Evolutionary conservation across 148 eudicot species (phyloP), one percentile per base, ranked within the genome.

Genomic region (Oxyria digyna): DNA sequence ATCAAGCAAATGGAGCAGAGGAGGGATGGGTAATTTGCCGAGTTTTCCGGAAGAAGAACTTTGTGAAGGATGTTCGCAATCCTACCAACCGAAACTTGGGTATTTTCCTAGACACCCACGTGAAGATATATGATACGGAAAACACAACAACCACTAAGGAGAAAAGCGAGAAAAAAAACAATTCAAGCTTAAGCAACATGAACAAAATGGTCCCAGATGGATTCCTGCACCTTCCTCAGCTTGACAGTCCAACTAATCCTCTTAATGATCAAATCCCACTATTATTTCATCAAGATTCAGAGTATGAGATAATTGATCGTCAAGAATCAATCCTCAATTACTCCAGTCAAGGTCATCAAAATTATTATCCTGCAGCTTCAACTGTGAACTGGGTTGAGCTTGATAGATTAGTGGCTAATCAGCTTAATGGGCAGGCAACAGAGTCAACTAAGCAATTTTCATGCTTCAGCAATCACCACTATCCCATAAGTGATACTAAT

Each of bases 21-120:
- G 83, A 80, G 26, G 82, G 87, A 7, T 83, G 87, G 84, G 87
- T 83, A 46, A 80, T 83, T 21, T 83, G 87, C 69, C 82, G 84
- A 1, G 75, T 83, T 40, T 83, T 83, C 67, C 76, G 75, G 41
- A 81, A 83, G 84, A 83, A 54, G 4, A 54, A 24, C 62, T 54
- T 21, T 26, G 62, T 54, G 33, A 54, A 54, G 13, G 15, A n/a
- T n/a, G n/a, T n/a, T n/a, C n/a, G n/a, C n/a, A n/a, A 31, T 26
- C 62, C 26, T 54, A 17, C 24, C 15, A 54, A 54, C 17, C 62
- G 62, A 54, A 54, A 26, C 62, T 26, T 32, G 32, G 27, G n/a
- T n/a, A 7, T 12, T 26, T 20, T 26, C 10, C 0, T 49, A 6
- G 57, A 49, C 43, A 64, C 23, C 15, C 32, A 52, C 24, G 48